Base-by-base conservation (phyloP, 2,329 filamentous ascomycete genomes). In the Sarocladium kiliense region DNA sequence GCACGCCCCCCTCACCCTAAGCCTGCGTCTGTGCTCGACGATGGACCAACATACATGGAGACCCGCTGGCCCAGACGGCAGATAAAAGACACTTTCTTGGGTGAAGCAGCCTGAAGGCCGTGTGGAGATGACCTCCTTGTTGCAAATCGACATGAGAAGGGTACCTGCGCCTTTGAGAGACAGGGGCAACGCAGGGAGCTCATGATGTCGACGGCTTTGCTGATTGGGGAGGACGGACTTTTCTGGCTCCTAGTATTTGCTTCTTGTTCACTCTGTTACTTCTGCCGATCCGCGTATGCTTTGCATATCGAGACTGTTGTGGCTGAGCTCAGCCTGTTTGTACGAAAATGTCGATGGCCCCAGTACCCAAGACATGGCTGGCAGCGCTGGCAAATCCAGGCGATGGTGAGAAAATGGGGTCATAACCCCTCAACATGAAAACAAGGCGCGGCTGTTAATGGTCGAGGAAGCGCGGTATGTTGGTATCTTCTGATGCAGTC, bases 111-210 rank as follows among this genome's bases (percentile, higher is more conserved):
- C 47, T 51, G 27, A 5, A 30, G 27, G 47, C 23, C 18, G 26
- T 36, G 47, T 51, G 27, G 30, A 51, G 30, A 36, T 51, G 27
- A 21, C 11, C n/a, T 32, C 27, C 47, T 51, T n/a, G 25, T 11
- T 51, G 47, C 4, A 53, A 27, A 39, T 55, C 53, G 54, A 55
- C 56, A 55, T 32, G 56, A 32, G 37, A 54, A 51, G 50, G 47
- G 57, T 58, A 58, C 57, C 57, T 58, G 54, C 54, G 54, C 54
- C 39, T 32, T 25, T 26, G 23, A 53, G 51, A 56, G 51, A 55
- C 54, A 56, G 36, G 57, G 56, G 49, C 39, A 42, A 27, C 23
- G 32, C 5, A 53, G 21, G 50, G 19, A 53, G 36, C 9, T 39
- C 23, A 30, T 39, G 19, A 53, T 53, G 32, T 53, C 32, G 47